A percentile compares a stretch with the other conserved stretches of the same genome.
Conservation (phyloP, 2,329 filamentous ascomycete genomes). For the Penicillium sclerotigenum region DNA sequence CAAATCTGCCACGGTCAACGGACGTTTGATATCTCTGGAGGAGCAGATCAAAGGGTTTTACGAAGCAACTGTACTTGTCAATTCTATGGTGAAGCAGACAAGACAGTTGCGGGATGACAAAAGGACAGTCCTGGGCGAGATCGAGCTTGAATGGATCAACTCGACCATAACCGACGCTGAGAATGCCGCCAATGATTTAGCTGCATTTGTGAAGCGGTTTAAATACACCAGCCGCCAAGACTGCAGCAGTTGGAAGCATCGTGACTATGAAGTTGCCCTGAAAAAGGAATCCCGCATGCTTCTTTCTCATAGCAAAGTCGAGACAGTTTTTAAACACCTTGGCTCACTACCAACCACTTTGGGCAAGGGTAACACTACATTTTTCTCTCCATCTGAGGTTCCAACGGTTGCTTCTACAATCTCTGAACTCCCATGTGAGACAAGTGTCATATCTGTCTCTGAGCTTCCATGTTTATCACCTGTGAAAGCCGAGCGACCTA, state of each 20-base stretch:
- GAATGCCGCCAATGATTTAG: slow-evolving; percentile 34
- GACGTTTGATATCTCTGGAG: background rate
- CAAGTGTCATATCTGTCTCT: background rate
- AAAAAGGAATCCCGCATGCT: slow-evolving; percentile 18
- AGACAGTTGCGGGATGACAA: slow-evolving; percentile 11
- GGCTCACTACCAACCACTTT: background rate
- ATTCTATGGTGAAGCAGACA: slow-evolving; percentile 1
- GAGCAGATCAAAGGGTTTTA: slow-evolving; percentile 9
- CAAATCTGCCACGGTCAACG: background rate
- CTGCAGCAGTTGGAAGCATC: slow-evolving; percentile 20
- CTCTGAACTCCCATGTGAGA: background rate
- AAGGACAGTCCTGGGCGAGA: slow-evolving; percentile 13
- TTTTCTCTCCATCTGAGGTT: background rate
- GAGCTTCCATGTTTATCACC: background rate
- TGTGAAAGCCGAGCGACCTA: background rate
- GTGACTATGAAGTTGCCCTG: slow-evolving; percentile 14
- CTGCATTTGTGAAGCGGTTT: slow-evolving; percentile 18
- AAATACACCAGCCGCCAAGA: slow-evolving; percentile 13
- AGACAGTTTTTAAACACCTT: slow-evolving; percentile 19
- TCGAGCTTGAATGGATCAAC: slow-evolving; percentile 26
- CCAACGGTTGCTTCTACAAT: background rate
- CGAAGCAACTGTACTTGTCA: slow-evolving; percentile 5
- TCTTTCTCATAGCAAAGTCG: slow-evolving; percentile 18
- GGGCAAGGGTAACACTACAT: background rate
- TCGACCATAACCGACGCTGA: slow-evolving; percentile 31